Base-by-base conservation (phyloP, 1,139 yeast genomes). In the Yamadazyma triangularis region DNA sequence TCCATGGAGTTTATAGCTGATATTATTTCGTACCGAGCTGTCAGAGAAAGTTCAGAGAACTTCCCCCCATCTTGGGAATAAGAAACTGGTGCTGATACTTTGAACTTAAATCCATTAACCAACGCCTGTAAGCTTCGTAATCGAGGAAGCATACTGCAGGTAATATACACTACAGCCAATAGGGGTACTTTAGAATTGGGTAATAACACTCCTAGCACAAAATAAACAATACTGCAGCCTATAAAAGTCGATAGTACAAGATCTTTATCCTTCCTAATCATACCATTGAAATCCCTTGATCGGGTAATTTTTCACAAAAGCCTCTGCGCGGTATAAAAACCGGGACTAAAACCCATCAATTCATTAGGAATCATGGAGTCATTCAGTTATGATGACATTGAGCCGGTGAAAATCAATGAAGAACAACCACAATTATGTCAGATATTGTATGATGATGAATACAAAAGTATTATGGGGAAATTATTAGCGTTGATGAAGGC, bases 391-490 rank as follows among this genome's bases (percentile, higher is more conserved):
- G 66, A 60, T 18, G 77, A 72, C 40, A 42, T 72, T 3, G 44
- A 35, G 4, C 73, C 74, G 0, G 57, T 68, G 8, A 44, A 54
- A n/a, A 44, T 69, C 30, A 64, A 68, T 35, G 71, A 65, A 20
- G 66, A 69, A 33, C 70, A 66, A 52, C 70, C 71, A 1, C 66
- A 73, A 40, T 57, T 91, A 23, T 86, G 95, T 36, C 79, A 76
- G 35, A 91, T 91, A 32, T 60, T 86, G 45, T 93, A 91, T 59
- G 67, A 78, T 10, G 82, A 77, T 2, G 88, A 83, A 35, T 91
- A 85, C 59, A 68, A 64, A 39, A 43, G 53, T 12, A 66, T 75
- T 1, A 74, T 86, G 70, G 84, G 85, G 2, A 53, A 70, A 4
- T 56, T 85, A 16, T 61, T 87, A 14, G 80, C 84, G 0, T 52